Percentiles rank a stretch among this genome's conserved stretches.
Conservation (phyloP, 1,139 yeast species). For the Meyerozyma athensensis region DNA sequence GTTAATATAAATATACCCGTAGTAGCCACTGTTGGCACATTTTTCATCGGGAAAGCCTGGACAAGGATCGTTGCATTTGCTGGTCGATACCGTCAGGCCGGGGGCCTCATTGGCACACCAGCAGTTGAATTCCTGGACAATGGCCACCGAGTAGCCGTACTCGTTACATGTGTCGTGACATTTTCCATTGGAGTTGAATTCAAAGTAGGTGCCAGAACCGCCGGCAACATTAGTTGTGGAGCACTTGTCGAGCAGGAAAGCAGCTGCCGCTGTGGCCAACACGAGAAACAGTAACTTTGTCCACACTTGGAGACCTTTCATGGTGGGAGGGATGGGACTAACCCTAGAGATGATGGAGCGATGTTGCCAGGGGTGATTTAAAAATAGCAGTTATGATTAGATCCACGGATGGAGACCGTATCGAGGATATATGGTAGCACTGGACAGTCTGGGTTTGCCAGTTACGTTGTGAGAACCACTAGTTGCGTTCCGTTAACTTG, state of each 20-base stretch:
- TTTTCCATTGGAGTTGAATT: conserved; percentile 49
- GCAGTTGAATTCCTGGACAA: conserved; percentile 48
- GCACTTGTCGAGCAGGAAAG: conserved; percentile 26
- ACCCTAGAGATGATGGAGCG: background rate
- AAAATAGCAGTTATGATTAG: no score
- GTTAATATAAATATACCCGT: conserved; percentile 24
- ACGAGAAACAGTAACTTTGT: conserved; percentile 1
- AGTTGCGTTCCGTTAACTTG: no score
- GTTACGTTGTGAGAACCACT: no score
- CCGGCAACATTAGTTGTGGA: conserved; percentile 41
- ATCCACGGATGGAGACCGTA: no score
- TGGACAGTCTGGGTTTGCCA: no score
- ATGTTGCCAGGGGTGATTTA: conserved; percentile 1
- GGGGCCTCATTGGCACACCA: conserved; percentile 62
- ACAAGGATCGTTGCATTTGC: conserved; percentile 45
- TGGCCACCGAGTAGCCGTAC: conserved; percentile 50
- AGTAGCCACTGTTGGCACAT: conserved; percentile 31
- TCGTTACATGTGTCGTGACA: conserved; percentile 44
- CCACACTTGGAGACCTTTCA: background rate
- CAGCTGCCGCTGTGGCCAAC: conserved; percentile 9
- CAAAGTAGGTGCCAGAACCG: conserved; percentile 14
- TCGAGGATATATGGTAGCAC: no score
- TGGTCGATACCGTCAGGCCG: conserved; percentile 23
- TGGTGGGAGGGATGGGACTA: background rate
- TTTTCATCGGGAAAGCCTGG: conserved; percentile 41